These are phyloP conservation scores for Knufia fluminis DNA, from an alignment of 2,329 filamentous ascomycete genomes.

Conservation along the genomic window DNA sequence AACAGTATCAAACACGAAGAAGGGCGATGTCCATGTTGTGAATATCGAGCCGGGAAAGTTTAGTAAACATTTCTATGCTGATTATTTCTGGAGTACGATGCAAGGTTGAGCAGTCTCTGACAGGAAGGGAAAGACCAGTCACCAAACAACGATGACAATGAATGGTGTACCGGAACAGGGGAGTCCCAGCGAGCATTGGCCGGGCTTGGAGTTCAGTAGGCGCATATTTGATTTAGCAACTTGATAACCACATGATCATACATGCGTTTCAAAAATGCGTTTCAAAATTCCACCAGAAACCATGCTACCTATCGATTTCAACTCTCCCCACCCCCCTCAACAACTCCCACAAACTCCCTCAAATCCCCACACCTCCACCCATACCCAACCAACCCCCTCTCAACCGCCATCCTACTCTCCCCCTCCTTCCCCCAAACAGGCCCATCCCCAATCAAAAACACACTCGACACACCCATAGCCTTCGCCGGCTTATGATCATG, in stretches of 20 bases:
- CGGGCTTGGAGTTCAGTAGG: too few species aligned
- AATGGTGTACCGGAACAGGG: too few species aligned
- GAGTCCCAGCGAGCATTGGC: too few species aligned
- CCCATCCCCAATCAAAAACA: conserved; percentile 39
- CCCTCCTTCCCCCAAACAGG: conserved; percentile 21
- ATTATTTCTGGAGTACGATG: conserved; percentile 90
- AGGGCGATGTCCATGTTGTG: conserved; percentile 88
- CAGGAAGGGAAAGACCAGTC: too few species aligned
- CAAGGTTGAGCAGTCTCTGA: conserved; percentile 42
- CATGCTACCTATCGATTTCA: too few species aligned
- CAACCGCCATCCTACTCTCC: conserved; percentile 21
- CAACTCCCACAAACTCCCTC: conserved; percentile 8
- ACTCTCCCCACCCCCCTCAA: background rate
- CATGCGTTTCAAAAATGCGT: too few species aligned
- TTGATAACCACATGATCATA: too few species aligned
- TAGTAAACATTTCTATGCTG: conserved; percentile 82
- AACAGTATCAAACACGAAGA: conserved; percentile 71
- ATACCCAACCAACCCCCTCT: conserved; percentile 21
- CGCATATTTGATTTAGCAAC: too few species aligned
- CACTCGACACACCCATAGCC: conserved; percentile 49
- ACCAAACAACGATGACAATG: background rate
- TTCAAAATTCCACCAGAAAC: too few species aligned
- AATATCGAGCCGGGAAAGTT: conserved; percentile 86
- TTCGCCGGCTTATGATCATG: conserved; percentile 60
- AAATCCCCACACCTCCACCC: conserved; percentile 19